Percentiles rank a stretch among this genome's conserved stretches.
Evolutionary conservation across 306 rosid genomes (phyloP).

Genomic region (Quercus gilva): DNA sequence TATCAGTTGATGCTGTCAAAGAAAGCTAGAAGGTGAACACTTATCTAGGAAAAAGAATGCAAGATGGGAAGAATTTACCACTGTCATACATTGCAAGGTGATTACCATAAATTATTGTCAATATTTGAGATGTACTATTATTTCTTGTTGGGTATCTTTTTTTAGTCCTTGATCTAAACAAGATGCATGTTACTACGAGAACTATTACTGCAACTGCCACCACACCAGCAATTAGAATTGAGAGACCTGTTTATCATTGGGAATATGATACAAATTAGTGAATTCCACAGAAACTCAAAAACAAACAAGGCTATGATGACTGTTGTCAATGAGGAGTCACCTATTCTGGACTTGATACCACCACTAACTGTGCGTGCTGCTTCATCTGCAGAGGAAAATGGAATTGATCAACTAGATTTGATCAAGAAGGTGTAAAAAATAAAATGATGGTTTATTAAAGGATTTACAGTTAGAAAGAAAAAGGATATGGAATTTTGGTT

Average conservation of each 20-base stretch:
- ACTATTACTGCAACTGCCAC: conserved; percentile 22
- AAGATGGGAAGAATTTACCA: background rate
- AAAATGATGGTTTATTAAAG: background rate
- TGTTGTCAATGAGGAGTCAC: background rate
- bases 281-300: background rate
- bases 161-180: conserved; percentile 21
- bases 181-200: conserved; percentile 26
- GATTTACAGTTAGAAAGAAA: background rate
- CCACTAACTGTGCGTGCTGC: background rate
- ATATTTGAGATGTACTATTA: conserved; percentile 24
- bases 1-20: conserved; percentile 24
- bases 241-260: conserved; percentile 29
- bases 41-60: background rate
- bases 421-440: background rate
- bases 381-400: conserved; percentile 19
- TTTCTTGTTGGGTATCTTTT: background rate
- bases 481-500: background rate
- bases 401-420: background rate
- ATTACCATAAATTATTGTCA: background rate
- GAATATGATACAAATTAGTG: background rate
- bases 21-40: conserved; percentile 6
- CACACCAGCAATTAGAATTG: conserved; percentile 38
- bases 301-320: background rate
- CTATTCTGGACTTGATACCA: conserved; percentile 12
- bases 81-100: background rate